These are phyloP conservation scores for Rosellinia necatrix DNA, from an alignment of 2,329 filamentous ascomycete genomes.

Conservation along the genomic window DNA sequence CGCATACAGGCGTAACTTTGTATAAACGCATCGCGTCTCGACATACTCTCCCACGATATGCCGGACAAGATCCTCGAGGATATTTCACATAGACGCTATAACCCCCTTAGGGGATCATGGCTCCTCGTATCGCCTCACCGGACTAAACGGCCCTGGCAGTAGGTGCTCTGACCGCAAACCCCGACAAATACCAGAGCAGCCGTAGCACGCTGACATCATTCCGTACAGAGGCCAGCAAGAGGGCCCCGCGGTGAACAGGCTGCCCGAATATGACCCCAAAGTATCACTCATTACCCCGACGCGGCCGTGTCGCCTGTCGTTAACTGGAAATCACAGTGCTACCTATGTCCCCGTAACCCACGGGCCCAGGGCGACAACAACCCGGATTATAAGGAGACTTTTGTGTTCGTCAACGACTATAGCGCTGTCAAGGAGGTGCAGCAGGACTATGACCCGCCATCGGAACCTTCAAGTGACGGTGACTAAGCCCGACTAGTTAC, in stretches of 20 bases:
- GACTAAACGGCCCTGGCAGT: constrained; percentile 98
- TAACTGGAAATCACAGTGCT: constrained; percentile 63
- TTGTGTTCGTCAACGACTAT: constrained; percentile 97
- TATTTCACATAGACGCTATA: constrained; percentile 94
- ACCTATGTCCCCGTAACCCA: constrained; percentile 89
- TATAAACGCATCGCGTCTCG: neutral
- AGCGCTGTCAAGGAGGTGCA: constrained; percentile 95
- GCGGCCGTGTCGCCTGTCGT: constrained; percentile 1
- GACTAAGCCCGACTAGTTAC: constrained; percentile 1
- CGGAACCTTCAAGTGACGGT: constrained; percentile 47
- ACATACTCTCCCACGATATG: constrained; percentile 53
- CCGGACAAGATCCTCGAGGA: constrained; percentile 83
- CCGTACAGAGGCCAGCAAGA: constrained; percentile 74
- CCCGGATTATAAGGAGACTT: constrained; percentile 83
- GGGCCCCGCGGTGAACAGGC: constrained; percentile 65
- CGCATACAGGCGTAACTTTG: neutral
- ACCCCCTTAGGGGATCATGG: constrained; percentile 87
- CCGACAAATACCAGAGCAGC: neutral
- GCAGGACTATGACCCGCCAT: constrained; percentile 67
- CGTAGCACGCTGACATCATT: neutral
- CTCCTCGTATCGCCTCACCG: constrained; percentile 94
- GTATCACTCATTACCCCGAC: constrained; percentile 41
- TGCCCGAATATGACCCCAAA: constrained; percentile 82
- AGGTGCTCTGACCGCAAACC: constrained; percentile 47
- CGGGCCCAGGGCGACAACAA: constrained; percentile 87